Conservation (phyloP, 495 filamentous ascomycete genomes). For the Penicillium arizonense region DNA sequence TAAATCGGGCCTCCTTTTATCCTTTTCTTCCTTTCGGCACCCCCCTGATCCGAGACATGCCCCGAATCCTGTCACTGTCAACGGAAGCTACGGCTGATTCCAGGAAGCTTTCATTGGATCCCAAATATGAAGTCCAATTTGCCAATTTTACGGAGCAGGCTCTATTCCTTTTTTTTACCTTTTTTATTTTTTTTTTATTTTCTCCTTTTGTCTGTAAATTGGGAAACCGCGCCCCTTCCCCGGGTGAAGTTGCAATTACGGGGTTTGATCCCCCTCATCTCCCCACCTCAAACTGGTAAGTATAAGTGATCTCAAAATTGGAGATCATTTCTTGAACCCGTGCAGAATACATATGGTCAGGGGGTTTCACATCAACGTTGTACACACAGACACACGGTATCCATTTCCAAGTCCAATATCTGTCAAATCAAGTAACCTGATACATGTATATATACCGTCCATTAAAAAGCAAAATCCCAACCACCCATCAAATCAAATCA, state of each 20-base stretch:
- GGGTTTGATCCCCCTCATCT: background rate
- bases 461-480: background rate
- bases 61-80: background rate
- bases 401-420: no score
- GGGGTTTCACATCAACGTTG: background rate
- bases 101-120: no score
- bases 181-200: no score
- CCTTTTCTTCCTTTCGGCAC: background rate
- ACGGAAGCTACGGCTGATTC: no score
- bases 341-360: background rate
- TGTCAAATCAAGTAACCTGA: no score
- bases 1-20: background rate
- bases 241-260: background rate
- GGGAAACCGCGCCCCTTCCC: background rate
- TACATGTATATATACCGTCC: background rate
- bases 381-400: background rate
- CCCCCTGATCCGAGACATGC: background rate
- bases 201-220: no score
- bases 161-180: no score
- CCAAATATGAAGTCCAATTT: no score
- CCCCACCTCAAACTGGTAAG: background rate
- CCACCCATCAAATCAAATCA: background rate
- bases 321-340: background rate
- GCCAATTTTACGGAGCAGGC: no score
- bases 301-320: background rate